Evolutionary conservation across 1,284 basidiomycete species (phyloP), one percentile per base, ranked within the genome.

Genomic region (Calocybe gambosa): DNA sequence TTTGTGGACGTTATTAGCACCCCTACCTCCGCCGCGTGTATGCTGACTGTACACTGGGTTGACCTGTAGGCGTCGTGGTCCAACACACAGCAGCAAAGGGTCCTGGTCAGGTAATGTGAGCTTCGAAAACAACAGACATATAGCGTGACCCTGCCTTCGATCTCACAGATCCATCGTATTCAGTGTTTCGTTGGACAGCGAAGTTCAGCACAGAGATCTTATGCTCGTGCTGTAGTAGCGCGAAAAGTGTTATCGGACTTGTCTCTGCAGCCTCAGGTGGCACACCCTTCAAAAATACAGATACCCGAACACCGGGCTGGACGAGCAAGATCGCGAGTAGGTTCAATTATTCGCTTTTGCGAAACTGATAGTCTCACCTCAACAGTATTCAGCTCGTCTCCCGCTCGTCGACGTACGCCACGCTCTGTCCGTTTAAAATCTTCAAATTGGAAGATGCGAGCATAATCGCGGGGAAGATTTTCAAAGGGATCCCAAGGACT

Each of bases 401-500:
- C 78, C 3, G 79, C 82, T 45, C 79, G 75, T 39, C 78, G 70
- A 50, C 76, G 79, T 20, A 97, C 84, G 28, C 78, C 75, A 37
- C 88, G 77, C 55, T 90, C 85, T 1, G 93, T 98, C 19, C 86
- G 79, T 60, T 82, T 86, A 68, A 88, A 98, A 60, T 95, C 91
- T 65, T 97, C 93, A 60, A 99, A 98, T 65, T 95, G 91, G 70
- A 98, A 99, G 55, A 98, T 95, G 36, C 88, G 77, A 0, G 87
- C 93, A 60, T 99, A 99, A 60, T 99, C 94, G 44, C 85, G 67
- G 3, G 95, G 96, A 15, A 99, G 73, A 57, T 96, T 95, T 67
- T 99, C 95, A 58, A 92, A 98, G 5, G 95, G 85, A 64, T 99
- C 95, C 95, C 95, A 99, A 16, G 89, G 89, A 58, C 88, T 93